Conservation (phyloP, 495 filamentous ascomycete genomes). For the Alectoria sarmentosa region DNA sequence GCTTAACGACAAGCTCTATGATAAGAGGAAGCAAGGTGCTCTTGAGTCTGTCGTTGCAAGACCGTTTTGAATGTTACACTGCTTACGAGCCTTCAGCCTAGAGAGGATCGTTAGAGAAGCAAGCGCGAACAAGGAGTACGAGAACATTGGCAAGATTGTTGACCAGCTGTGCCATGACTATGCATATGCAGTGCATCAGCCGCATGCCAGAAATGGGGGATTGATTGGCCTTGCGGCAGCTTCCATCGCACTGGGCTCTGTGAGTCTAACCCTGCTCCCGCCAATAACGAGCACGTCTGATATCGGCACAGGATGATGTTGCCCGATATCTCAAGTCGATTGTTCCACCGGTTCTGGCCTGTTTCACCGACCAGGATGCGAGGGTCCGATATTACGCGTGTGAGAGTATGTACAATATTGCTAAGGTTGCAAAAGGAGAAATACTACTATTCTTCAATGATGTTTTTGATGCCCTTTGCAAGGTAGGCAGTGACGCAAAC, state of each 20-base stretch:
- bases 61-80: neutral
- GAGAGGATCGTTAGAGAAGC: constrained; percentile 88
- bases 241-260: constrained; percentile 88
- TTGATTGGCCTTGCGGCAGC: constrained; percentile 95
- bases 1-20: constrained; percentile 97
- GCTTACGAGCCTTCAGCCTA: constrained; percentile 49
- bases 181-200: constrained; percentile 95
- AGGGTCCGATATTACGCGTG: constrained; percentile 97
- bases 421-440: constrained; percentile 97
- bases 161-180: constrained; percentile 96
- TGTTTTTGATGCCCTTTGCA: constrained; percentile 94
- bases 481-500: constrained; percentile 49
- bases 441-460: constrained; percentile 95
- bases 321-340: constrained; percentile 86
- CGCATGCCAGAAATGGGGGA: constrained; percentile 93
- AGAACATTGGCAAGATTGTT: constrained; percentile 75
- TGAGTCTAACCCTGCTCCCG: constrained; percentile 41
- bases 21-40: constrained; percentile 92
- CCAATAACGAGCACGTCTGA: constrained; percentile 25
- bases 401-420: constrained; percentile 99
- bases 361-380: constrained; percentile 97
- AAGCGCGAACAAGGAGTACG: constrained; percentile 64
- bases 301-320: constrained; percentile 60
- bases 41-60: constrained; percentile 66
- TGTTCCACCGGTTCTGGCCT: constrained; percentile 95